Conservation (phyloP, 108 stramenopile genomes). For the Aurantiochytrium sp. region DNA sequence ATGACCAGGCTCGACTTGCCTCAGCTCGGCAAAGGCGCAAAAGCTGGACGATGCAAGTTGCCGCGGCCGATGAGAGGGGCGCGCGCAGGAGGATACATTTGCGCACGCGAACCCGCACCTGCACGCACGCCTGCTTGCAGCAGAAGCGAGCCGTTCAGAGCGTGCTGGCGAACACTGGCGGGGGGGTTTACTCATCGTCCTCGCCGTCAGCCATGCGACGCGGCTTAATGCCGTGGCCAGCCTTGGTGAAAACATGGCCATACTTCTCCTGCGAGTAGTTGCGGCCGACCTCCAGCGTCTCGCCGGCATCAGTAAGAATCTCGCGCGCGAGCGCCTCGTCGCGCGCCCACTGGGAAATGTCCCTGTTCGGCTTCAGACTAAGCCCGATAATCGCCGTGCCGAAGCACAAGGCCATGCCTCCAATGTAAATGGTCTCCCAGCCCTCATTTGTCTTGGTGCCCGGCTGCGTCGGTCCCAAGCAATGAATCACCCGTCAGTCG, state of each 20-base stretch:
- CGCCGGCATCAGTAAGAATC: not conserved
- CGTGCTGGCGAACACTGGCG: too few species aligned
- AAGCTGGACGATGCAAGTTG: too few species aligned
- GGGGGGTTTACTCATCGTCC: not conserved
- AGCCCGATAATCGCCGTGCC: not conserved
- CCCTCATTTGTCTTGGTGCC: not conserved
- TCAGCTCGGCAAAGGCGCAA: too few species aligned
- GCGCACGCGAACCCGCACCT: too few species aligned
- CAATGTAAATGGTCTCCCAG: constrained; percentile 13
- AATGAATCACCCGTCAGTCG: not conserved
- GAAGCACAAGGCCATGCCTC: not conserved
- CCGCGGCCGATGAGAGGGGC: too few species aligned
- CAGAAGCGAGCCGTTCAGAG: too few species aligned
- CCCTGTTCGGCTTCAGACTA: not conserved
- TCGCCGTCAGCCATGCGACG: not conserved
- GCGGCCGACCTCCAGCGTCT: not conserved
- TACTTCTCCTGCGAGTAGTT: constrained; percentile 31
- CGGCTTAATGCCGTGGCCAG: not conserved
- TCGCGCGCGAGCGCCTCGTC: not conserved
- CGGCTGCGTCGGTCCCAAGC: not conserved
- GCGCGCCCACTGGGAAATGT: not conserved
- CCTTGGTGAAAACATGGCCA: not conserved
- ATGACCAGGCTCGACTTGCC: too few species aligned
- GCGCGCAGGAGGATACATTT: too few species aligned
- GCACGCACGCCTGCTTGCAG: too few species aligned